Conservation (phyloP, 2,329 filamentous ascomycete genomes). For the Fusarium burgessii region DNA sequence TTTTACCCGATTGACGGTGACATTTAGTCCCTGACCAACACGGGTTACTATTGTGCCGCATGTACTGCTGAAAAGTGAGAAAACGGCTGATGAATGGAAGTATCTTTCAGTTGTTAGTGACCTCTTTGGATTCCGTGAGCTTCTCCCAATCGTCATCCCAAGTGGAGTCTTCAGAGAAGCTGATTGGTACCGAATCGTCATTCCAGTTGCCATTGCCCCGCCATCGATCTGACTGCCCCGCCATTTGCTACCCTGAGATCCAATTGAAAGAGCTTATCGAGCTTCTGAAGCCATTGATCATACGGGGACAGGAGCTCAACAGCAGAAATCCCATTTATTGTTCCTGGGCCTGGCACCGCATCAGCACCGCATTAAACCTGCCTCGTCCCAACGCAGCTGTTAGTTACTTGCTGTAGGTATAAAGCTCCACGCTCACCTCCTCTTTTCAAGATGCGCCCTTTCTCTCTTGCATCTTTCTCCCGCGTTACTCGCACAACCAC, state of each 20-base stretch:
- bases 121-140: constrained; percentile 34
- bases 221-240: constrained; percentile 48
- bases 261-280: constrained; percentile 38
- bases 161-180: constrained; percentile 30
- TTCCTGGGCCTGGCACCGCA: constrained; percentile 20
- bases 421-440: constrained; percentile 38
- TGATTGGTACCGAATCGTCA: constrained; percentile 46
- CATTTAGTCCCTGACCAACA: background rate
- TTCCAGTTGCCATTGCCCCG: constrained; percentile 41
- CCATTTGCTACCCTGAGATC: constrained; percentile 38
- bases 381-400: constrained; percentile 3
- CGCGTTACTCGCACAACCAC: constrained; percentile 32
- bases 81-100: constrained; percentile 9
- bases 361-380: constrained; percentile 24
- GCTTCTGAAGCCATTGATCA: constrained; percentile 40
- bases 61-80: constrained; percentile 1
- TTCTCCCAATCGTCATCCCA: constrained; percentile 47
- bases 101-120: constrained; percentile 19
- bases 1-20: constrained; percentile 1
- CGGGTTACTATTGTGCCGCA: constrained; percentile 7
- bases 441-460: constrained; percentile 32
- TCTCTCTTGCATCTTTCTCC: constrained; percentile 38
- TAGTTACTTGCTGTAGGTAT: constrained; percentile 23
- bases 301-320: constrained; percentile 34
- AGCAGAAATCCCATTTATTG: constrained; percentile 30